Conservation (phyloP, 2,329 filamentous ascomycete species). For the Escovopsis sp. region DNA sequence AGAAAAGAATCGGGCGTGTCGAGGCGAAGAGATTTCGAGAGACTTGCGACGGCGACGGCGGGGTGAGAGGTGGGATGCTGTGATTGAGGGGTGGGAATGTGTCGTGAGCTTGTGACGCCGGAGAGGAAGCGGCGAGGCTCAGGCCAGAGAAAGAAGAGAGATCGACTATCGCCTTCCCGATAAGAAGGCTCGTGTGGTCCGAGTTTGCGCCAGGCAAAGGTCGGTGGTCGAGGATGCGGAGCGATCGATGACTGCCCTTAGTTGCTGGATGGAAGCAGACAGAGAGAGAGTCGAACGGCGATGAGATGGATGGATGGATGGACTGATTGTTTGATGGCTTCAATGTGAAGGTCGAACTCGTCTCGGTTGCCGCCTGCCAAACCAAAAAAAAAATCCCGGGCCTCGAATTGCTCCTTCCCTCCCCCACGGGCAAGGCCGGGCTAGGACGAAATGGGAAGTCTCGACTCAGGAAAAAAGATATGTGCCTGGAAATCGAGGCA, state of each 20-base stretch:
- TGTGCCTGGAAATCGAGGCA: too few relatives aligned
- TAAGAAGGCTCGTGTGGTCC: constrained; percentile 5
- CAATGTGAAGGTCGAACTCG: not conserved
- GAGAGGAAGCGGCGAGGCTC: constrained; percentile 10
- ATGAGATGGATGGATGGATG: too few relatives aligned
- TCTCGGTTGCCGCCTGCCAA: not conserved
- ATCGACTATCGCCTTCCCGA: constrained; percentile 15
- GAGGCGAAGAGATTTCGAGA: too few relatives aligned
- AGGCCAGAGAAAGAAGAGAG: constrained; percentile 9
- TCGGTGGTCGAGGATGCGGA: constrained; percentile 3
- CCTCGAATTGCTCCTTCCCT: not conserved
- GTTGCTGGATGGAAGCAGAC: not conserved
- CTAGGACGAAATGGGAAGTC: too few relatives aligned
- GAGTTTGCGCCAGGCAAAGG: constrained; percentile 28
- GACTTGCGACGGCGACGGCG: not conserved
- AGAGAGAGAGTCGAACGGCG: not conserved
- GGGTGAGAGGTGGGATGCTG: constrained; percentile 1
- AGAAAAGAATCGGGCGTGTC: not conserved
- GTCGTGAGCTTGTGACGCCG: constrained; percentile 9
- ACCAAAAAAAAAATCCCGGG: not conserved
- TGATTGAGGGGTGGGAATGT: constrained; percentile 15
- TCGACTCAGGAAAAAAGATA: too few relatives aligned
- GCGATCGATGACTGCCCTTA: constrained; percentile 1
- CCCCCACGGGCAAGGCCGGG: too few relatives aligned
- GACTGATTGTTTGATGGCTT: not conserved